Base-by-base conservation (phyloP, 1,284 basidiomycete species). In the Malassezia pachydermatis region DNA sequence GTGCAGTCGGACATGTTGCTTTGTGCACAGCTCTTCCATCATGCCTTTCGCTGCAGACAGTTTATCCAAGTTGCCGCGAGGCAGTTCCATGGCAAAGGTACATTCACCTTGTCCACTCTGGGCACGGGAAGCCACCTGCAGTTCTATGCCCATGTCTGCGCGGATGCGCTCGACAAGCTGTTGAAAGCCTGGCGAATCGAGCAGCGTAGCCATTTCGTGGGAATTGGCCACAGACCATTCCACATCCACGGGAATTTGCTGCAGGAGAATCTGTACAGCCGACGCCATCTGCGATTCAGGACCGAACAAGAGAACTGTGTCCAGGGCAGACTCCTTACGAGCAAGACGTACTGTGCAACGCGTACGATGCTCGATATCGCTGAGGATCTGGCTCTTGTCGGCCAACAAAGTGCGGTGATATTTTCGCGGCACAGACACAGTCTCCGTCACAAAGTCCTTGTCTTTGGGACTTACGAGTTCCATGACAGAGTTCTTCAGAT, bases 391-490 rank as follows among this genome's bases (percentile, higher is more conserved):
- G 64, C 82, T 83, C 76, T 95, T 95, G 75, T 96, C 90, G 54
- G 90, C 90, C 11, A 96, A 78, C 9, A 98, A 76, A 17, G 86
- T 90, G 52, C 92, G 84, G 68, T 98, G 92, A 75, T 96, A 94
- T 56, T 87, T 81, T 46, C 90, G 80, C 53, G 90, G 88, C 70
- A 98, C 89, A 24, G 83, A 81, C 42, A 96, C 82, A 14, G 85
- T 86, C 75, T 96, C 90, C 61, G 85, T 83, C 52, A 89, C 84
- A 73, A 87, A 96, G 73, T 96, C 90, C 76, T 92, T 94, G 73
- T 96, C 92, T 81, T 95, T 96, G 23, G 88, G 88, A 71, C 85
- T 88, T 33, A 98, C 89, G 59, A 96, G 78, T 74, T 96, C 92
- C 88, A 95, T 94, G 46, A 98, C 88, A 24, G 87, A 84, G 69